Evolutionary conservation across 208 protist species (phyloP).

Genomic region (Trypanosoma cruzi): DNA sequence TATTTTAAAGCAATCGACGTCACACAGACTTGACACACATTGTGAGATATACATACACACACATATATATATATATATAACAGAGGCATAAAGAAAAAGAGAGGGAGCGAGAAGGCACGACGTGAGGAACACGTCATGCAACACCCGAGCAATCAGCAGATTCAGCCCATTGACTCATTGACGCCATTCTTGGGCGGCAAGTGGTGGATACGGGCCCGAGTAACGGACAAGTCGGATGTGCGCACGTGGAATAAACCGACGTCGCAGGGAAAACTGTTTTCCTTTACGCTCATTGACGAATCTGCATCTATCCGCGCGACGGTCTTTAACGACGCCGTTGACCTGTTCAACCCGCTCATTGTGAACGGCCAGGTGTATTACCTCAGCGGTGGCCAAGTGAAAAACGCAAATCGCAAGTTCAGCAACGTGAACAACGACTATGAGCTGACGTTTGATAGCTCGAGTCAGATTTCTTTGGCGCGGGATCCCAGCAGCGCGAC

Average conservation of each 20-base stretch:
- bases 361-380: constrained; percentile 91
- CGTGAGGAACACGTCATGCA: constrained; percentile 39
- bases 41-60: constrained; percentile 1
- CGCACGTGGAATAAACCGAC: constrained; percentile 93
- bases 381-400: constrained; percentile 92
- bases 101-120: not conserved
- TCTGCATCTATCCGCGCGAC: constrained; percentile 89
- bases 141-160: constrained; percentile 65
- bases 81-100: constrained; percentile 6
- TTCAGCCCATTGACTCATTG: constrained; percentile 93
- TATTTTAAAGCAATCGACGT: too few relatives aligned
- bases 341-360: constrained; percentile 85
- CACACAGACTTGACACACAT: not conserved
- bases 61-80: constrained; percentile 8
- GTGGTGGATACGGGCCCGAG: constrained; percentile 92
- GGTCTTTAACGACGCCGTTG: constrained; percentile 93
- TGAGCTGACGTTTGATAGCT: constrained; percentile 89
- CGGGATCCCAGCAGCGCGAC: constrained; percentile 39
- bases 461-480: constrained; percentile 73
- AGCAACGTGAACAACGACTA: constrained; percentile 95
- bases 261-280: constrained; percentile 92
- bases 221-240: constrained; percentile 91
- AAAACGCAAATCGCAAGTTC: constrained; percentile 91
- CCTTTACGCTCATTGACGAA: constrained; percentile 92
- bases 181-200: constrained; percentile 86